Evolutionary conservation across 306 rosid genomes (phyloP), one percentile per base, ranked within the genome.

Genomic region (Gillenia trifoliata): DNA sequence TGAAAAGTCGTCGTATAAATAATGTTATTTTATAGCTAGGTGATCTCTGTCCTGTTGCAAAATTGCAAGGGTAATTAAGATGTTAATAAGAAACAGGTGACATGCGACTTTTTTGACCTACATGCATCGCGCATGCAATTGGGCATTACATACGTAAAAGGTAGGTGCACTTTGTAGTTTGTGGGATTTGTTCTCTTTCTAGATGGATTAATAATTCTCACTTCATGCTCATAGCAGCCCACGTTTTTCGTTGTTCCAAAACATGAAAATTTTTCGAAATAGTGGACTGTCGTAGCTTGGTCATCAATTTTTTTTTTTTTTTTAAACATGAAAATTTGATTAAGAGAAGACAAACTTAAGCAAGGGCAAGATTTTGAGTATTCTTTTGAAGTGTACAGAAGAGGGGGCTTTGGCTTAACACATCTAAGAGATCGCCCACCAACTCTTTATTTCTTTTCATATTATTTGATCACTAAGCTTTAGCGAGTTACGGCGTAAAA

Each of bases 101-200:
- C 25, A 6, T 52, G 59, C 59, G 59, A 20, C n/a, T 8, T 54
- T 19, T 54, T n/a, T 8, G 11, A 19, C 33, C 62, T 0, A 13
- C 10, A 68, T 25, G 26, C 60, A 68, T 54, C n/a, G n/a, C n/a
- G 28, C 60, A 17, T 69, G 73, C 73, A 52, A 30, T 52, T 52
- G 43, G 74, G 49, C 7, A 31, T 52, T 22, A 50, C 50, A 30
- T 70, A n/a, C 20, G 20, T 47, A 33, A 30, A 52, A 22, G 1
- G 64, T 11, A 3, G 64, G 19, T 25, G 19, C 19, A 23, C 30
- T 57, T 57, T n/a, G 60, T 22, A 11, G 8, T 57, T 11, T 11
- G 3, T 26, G 3, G 19, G 28, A n/a, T 26, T 57, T 26, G 17
- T 10, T 11, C 64, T 1, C 15, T 57, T 3, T 57, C 33, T 57